Base-by-base conservation (phyloP, 768 basidiomycete species). In the Amanita pallidorosea region DNA sequence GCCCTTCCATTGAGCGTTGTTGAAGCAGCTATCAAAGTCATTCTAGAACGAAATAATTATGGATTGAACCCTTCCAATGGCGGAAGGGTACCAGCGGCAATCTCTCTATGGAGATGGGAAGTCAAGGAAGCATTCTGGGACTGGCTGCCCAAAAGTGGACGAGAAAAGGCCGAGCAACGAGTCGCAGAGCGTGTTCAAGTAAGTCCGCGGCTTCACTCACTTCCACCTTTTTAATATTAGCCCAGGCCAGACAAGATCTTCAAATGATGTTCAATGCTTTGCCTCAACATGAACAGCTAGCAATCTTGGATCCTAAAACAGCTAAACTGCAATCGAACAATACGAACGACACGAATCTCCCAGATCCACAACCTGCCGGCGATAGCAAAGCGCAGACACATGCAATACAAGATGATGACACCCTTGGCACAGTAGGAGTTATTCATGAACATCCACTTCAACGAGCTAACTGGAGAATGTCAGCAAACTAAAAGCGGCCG, bases 51-150 rank as follows among this genome's bases (percentile, higher is more conserved):
- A 13, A 77, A 74, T 23, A 93, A 95, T 63, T 94, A 94, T 59
- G 92, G 92, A 1, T 64, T 93, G 5, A 80, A 88, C 47, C 65
- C 68, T 2, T 59, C 67, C 15, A 59, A 66, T 8, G 76, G 76
- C 33, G 67, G 68, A 47, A 86, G 76, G 60, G 59, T 70, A 18
- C 81, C 84, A 12, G 77, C 82, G 6, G 67, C 76, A n/a, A 65
- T 88, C 31, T 82, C 77, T 54, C 68, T 85, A 18, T 94, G 88
- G 89, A 72, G 87, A 47, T 95, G 91, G 92, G 92, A 95, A 62
- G 81, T 87, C 9, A 79, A 77, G 57, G 72, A 77, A 2, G 57
- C 72, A 17, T 70, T 74, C 55, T 67, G 68, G 52, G 71, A 77
- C 51, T 84, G 83, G 77, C 62, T 92, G 29, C 85, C 87, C 0